Base-by-base conservation (phyloP, 2,329 filamentous ascomycete genomes). In the Penicillium decumbens region DNA sequence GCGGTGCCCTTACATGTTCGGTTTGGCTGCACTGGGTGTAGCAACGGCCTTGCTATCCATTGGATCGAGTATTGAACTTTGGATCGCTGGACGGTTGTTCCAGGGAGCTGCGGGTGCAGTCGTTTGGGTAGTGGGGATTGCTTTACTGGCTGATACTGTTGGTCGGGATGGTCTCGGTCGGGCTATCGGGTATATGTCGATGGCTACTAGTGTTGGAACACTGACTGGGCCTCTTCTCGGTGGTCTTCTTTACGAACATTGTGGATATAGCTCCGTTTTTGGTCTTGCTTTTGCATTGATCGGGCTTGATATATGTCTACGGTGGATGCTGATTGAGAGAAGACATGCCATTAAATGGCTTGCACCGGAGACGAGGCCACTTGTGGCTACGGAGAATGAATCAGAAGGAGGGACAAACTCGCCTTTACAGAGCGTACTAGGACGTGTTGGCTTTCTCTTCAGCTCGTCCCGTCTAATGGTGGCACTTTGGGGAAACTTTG, bases 321-420 rank as follows among this genome's bases (percentile, higher is more conserved):
- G 82, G 20, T 59, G 82, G 0, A 62, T 81, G 3, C 72, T 85
- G 43, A 73, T 85, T 7, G 82, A 85, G 64, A 82, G 81, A 65
- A 82, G 80, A 59, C 71, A 73, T 1, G 79, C 80, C 1, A 54
- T 57, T 18, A 58, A 66, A 37, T 59, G 66, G 50, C 20, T 33
- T 15, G 30, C n/a, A 6, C 30, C 30, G 30, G 30, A 33, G 4
- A 33, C 7, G 30, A 33, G 30, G n/a, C 30, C 30, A 15, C 30
- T 33, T 15, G 30, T 33, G 30, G 3, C 13, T 33, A n/a, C 30
- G 13, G 13, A 15, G n/a, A 7, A 4, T 33, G 30, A 33, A n/a
- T 1, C 30, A 7, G 13, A n/a, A 6, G 13, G 5, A n/a, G 15
- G 15, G 15, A 15, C 30, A 7, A n/a, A 33, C 30, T 33, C n/a